Base-by-base conservation (phyloP, 192 early-diverging fungal genomes). In the Chytriomyces hyalinus region DNA sequence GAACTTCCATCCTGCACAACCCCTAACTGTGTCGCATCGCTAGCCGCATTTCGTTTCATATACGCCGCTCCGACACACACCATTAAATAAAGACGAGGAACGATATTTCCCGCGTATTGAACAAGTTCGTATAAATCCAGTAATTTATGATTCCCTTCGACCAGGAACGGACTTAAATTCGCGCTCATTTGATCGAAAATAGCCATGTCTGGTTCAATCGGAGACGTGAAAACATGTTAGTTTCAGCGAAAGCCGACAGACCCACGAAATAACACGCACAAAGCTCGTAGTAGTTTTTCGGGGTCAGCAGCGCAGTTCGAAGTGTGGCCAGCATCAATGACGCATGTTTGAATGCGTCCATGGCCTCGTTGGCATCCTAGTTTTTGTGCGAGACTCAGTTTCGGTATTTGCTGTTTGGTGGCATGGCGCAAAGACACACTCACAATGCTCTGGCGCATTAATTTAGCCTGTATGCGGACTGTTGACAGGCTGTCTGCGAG, bases 201-300 rank as follows among this genome's bases (percentile, higher is more conserved):
- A 63, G 95, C 93, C 93, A 99, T 95, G 81, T 98, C 93, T 94
- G 73, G 13, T 49, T 44, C 28, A 83, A 17, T 61, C 0, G 22
- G 36, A 22, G 48, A 26, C 9, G n/a, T n/a, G 1, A 48, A 22
- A 13, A 45, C 36, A 10, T 4, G 49, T 17, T 26, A 15, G 26
- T 13, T 49, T 20, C 24, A 22, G 43, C n/a, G n/a, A 28, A 26
- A 44, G 2, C 43, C 46, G 0, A 48, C 47, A 17, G 8, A 9
- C 13, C 24, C 15, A n/a, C 13, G 20, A 57, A 70, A n/a, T 13
- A 20, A 46, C 45, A 87, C 87, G 73, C 91, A 91, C 93, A 99
- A 11, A 99, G 90, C 84, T 99, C 97, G 86, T 99, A 99, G 86
- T 99, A 99, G 81, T 93, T 94, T 83, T 97, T 97, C 57, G 97